Evolutionary conservation across 139 green algal genomes (phyloP).

Genomic region (Dunaliella primolecta): DNA sequence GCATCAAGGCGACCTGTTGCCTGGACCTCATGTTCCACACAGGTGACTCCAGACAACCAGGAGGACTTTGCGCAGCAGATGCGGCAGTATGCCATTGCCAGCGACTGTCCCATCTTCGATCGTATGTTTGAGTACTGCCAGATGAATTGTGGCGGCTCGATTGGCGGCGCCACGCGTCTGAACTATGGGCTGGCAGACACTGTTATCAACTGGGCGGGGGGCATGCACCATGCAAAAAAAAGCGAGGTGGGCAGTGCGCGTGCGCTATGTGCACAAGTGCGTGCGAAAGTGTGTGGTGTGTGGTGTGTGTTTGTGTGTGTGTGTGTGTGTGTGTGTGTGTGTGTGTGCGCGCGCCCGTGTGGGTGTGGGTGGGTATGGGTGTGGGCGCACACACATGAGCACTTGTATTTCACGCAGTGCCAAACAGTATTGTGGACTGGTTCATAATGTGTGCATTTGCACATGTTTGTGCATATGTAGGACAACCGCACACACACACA

Average conservation of each 20-base stretch:
- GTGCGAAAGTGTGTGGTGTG: no score
- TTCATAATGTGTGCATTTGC: no score
- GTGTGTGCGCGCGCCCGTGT: not conserved
- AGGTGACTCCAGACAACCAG: conserved; percentile 67
- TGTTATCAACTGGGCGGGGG: conserved; percentile 96
- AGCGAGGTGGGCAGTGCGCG: conserved; percentile 41
- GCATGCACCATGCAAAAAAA: conserved; percentile 96
- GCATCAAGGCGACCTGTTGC: no score
- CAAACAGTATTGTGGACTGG: no score
- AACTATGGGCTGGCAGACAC: conserved; percentile 86
- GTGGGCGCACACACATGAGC: no score
- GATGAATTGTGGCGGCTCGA: conserved; percentile 78
- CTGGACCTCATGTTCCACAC: no score
- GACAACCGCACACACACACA: no score
- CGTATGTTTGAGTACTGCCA: conserved; percentile 90
- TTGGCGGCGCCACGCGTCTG: conserved; percentile 85
- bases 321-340: not conserved
- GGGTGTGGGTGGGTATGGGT: no score
- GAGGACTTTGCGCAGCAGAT: conserved; percentile 19
- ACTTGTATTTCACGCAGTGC: no score
- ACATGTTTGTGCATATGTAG: no score
- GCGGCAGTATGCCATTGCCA: conserved; percentile 68
- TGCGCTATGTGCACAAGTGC: not conserved
- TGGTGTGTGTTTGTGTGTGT: not conserved
- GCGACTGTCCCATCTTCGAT: conserved; percentile 95